Conservation (phyloP, 371 early-diverging fungal species). For the Lichtheimia ramosa region DNA sequence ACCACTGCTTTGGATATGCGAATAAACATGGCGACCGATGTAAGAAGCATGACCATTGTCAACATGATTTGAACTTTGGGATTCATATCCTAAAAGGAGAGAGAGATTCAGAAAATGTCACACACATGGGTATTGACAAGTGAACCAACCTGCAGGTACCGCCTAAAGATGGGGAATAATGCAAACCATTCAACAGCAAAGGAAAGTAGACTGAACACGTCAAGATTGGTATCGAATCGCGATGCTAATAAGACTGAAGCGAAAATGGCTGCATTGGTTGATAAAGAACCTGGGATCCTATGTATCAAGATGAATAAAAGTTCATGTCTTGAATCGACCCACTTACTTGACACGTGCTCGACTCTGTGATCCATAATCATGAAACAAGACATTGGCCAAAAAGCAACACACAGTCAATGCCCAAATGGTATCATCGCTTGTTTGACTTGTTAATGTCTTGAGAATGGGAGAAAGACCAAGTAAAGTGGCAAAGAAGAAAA, state of each 20-base stretch:
- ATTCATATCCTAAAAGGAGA: constrained; percentile 49
- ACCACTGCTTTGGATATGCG: constrained; percentile 74
- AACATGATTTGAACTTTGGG: constrained; percentile 58
- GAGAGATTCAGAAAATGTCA: background rate
- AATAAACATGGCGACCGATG: constrained; percentile 62
- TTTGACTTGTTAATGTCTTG: constrained; percentile 89
- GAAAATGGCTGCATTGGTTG: constrained; percentile 95
- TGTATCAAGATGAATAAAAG: no score
- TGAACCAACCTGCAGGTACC: constrained; percentile 66
- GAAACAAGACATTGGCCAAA: constrained; percentile 82
- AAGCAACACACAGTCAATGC: constrained; percentile 85
- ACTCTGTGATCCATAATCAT: constrained; percentile 76
- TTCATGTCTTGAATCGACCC: no score
- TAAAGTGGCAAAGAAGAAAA: constrained; percentile 76
- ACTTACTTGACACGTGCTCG: constrained; percentile 53
- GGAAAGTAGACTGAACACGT: constrained; percentile 87
- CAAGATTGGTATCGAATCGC: constrained; percentile 73
- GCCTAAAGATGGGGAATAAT: constrained; percentile 86
- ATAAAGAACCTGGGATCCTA: constrained; percentile 90
- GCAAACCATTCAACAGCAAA: constrained; percentile 93
- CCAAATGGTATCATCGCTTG: constrained; percentile 93
- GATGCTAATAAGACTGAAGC: constrained; percentile 95
- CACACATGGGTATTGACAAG: background rate
- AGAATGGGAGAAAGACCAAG: constrained; percentile 90
- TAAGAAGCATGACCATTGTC: constrained; percentile 60